Evolutionary conservation across 148 eudicot species (phyloP).

Genomic region (Spergularia marina): DNA sequence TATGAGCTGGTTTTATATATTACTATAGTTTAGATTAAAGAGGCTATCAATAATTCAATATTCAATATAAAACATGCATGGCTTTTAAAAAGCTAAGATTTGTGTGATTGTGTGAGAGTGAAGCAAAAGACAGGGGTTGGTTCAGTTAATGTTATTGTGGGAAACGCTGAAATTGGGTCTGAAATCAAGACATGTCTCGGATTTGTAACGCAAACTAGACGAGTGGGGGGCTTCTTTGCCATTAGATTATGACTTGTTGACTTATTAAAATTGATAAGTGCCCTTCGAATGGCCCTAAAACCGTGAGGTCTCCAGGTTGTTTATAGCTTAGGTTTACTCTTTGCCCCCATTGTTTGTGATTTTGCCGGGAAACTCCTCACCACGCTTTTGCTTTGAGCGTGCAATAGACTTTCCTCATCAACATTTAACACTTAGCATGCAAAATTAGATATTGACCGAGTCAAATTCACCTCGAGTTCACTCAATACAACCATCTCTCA

Average conservation of each 20-base stretch:
- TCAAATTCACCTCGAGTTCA: no score
- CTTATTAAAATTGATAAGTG: not conserved
- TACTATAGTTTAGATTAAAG: no score
- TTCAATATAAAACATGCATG: no score
- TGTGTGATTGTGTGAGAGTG: not conserved
- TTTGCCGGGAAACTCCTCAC: not conserved
- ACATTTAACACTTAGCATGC: no score
- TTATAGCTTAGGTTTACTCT: slow-evolving; percentile 12
- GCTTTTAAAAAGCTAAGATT: no score
- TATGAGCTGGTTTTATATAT: no score
- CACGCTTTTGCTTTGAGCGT: slow-evolving; percentile 13
- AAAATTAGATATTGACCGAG: no score
- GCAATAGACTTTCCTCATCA: not conserved
- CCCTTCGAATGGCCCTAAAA: not conserved
- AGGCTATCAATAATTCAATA: no score
- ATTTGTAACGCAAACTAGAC: slow-evolving; percentile 6
- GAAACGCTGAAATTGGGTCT: slow-evolving; percentile 7
- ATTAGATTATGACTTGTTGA: not conserved
- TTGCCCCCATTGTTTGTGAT: not conserved
- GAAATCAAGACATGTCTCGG: slow-evolving; percentile 25
- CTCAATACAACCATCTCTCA: no score
- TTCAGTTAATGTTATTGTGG: slow-evolving; percentile 21
- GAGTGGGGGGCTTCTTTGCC: not conserved
- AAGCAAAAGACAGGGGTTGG: slow-evolving; percentile 5
- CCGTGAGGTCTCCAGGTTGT: slow-evolving; percentile 20